Percentiles rank a stretch among this genome's conserved stretches.
These are phyloP conservation scores for Claviceps sp. DNA, from an alignment of 2,329 filamentous ascomycete genomes.

Conservation along the genomic window DNA sequence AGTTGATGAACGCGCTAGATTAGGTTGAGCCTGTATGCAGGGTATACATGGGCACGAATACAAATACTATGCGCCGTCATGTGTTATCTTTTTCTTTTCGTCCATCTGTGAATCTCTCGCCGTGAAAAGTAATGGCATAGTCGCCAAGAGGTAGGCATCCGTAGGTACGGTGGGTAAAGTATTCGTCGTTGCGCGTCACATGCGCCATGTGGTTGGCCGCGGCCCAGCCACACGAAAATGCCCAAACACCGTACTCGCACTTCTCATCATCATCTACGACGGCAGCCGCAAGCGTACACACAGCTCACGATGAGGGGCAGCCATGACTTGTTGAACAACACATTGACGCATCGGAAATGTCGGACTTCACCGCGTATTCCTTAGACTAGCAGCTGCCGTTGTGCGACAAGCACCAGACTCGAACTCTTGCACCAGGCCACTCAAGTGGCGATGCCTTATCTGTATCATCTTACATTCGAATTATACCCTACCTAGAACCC, in stretches of 20 bases:
- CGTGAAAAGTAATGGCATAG: too few relatives aligned
- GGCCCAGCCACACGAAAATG: too few relatives aligned
- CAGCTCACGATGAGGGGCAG: not conserved
- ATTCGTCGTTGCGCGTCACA: too few relatives aligned
- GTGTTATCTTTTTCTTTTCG: too few relatives aligned
- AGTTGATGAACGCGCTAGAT: not conserved
- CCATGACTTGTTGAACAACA: not conserved
- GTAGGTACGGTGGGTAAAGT: too few relatives aligned
- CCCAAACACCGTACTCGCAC: too few relatives aligned
- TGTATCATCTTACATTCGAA: conserved; percentile 55
- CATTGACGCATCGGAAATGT: not conserved
- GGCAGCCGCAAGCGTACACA: too few relatives aligned
- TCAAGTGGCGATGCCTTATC: conserved; percentile 39
- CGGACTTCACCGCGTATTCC: not conserved
- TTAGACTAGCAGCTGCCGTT: not conserved
- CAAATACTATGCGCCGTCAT: not conserved
- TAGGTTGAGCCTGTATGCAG: not conserved
- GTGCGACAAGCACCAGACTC: not conserved
- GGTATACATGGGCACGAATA: not conserved
- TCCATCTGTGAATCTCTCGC: too few relatives aligned
- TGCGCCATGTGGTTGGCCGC: too few relatives aligned
- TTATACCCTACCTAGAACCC: conserved; percentile 39
- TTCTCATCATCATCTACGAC: too few relatives aligned
- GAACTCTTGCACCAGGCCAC: not conserved
- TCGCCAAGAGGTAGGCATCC: too few relatives aligned